These are phyloP conservation scores for Domatiomyces catenatus DNA, from an alignment of 2,329 filamentous ascomycete species.

Conservation along the genomic window DNA sequence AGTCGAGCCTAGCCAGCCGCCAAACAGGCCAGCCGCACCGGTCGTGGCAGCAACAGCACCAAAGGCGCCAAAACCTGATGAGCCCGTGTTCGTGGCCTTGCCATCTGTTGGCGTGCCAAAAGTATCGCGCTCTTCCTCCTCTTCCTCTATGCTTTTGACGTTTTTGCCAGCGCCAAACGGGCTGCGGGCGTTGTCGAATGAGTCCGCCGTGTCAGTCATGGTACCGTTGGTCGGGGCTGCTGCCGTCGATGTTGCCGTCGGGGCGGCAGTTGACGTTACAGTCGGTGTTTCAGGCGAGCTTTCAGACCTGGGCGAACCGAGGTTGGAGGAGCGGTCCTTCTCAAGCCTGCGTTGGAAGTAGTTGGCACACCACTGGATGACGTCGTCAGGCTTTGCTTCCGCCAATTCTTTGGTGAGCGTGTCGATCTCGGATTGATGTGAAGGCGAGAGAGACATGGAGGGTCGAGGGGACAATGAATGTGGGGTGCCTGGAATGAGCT, in stretches of 20 bases:
- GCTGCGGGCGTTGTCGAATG: slow-evolving; percentile 60
- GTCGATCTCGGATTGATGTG: slow-evolving; percentile 48
- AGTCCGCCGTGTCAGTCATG: slow-evolving; percentile 65
- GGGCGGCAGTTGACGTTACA: slow-evolving; percentile 24
- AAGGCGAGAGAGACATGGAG: slow-evolving; percentile 34
- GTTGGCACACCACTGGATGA: slow-evolving; percentile 56
- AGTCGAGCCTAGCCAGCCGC: slow-evolving; percentile 14
- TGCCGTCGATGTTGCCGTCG: slow-evolving; percentile 20
- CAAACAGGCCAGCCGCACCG: slow-evolving; percentile 9
- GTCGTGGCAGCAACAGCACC: slow-evolving; percentile 32
- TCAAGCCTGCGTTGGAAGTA: slow-evolving; percentile 52
- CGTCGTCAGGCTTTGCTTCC: slow-evolving; percentile 44
- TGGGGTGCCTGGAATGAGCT: slow-evolving; percentile 5
- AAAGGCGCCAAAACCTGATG: slow-evolving; percentile 35
- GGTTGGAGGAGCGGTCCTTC: slow-evolving; percentile 43
- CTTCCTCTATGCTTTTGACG: slow-evolving; percentile 56
- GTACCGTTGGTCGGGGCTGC: slow-evolving; percentile 21
- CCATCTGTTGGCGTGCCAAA: slow-evolving; percentile 59
- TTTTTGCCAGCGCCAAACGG: slow-evolving; percentile 46
- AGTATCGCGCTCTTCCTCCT: slow-evolving; percentile 58
- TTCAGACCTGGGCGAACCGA: slow-evolving; percentile 25
- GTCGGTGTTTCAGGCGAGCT: not conserved
- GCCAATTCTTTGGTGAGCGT: slow-evolving; percentile 47
- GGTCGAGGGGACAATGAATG: slow-evolving; percentile 1
- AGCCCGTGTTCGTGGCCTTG: slow-evolving; percentile 25